Percentiles rank a stretch among this genome's conserved stretches.
These are phyloP conservation scores for Sporothrix schenckii DNA, from an alignment of 2,329 filamentous ascomycete species.

Conservation along the genomic window DNA sequence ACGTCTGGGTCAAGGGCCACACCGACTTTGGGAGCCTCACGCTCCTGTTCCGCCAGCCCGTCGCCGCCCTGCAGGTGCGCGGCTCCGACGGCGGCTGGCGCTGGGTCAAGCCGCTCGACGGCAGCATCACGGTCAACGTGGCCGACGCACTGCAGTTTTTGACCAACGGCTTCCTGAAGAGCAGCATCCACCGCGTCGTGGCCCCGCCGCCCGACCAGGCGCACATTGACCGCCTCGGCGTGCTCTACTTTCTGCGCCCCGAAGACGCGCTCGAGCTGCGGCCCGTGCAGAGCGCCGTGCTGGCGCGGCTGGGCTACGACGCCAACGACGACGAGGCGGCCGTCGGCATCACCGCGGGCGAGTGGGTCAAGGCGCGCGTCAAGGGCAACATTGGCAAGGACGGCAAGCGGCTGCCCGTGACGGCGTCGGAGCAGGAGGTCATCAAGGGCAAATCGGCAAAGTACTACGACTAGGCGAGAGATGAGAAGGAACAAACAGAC, in stretches of 20 bases:
- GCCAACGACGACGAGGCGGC: constrained; percentile 20
- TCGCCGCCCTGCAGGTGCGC: constrained; percentile 55
- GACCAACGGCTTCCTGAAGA: constrained; percentile 49
- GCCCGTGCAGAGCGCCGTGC: constrained; percentile 28
- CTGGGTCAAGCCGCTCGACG: constrained; percentile 50
- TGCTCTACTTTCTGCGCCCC: constrained; percentile 56
- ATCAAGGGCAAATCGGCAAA: constrained; percentile 31
- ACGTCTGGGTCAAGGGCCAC: constrained; percentile 47
- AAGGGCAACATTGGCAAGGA: constrained; percentile 10
- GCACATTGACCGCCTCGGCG: constrained; percentile 53
- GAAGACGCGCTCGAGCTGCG: constrained; percentile 46
- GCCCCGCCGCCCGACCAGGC: constrained; percentile 48
- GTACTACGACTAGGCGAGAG: constrained; percentile 27
- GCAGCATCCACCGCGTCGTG: constrained; percentile 44
- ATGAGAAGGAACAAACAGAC: too few species aligned
- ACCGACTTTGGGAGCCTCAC: constrained; percentile 58
- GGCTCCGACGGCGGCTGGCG: constrained; percentile 50
- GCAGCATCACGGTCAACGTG: constrained; percentile 53
- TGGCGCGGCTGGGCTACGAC: constrained; percentile 28
- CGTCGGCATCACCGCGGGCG: constrained; percentile 28
- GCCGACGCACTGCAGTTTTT: constrained; percentile 51
- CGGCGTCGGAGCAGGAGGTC: constrained; percentile 21
- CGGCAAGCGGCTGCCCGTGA: not conserved
- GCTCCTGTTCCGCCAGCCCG: constrained; percentile 57
- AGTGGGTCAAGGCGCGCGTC: constrained; percentile 33